Conservation (phyloP, 495 filamentous ascomycete species). For the Daldinia vernicosa region DNA sequence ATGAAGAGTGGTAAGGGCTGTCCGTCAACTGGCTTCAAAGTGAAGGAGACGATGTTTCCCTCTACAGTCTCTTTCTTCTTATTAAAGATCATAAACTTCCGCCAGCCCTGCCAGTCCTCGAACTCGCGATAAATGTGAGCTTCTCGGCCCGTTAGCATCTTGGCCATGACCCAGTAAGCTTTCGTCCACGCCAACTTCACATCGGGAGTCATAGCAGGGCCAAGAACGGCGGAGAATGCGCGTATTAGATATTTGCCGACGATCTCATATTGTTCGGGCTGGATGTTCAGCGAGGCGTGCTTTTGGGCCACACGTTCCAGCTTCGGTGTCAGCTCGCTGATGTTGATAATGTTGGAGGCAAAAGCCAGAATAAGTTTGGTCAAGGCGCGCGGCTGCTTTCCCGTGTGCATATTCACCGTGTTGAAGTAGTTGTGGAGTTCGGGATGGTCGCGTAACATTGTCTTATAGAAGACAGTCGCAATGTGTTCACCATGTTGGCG, state of each 20-base stretch:
- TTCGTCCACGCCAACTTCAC: slow-evolving; percentile 69
- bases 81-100: slow-evolving; percentile 67
- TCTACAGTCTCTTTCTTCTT: slow-evolving; percentile 69
- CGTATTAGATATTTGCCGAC: slow-evolving; percentile 73
- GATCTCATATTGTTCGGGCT: slow-evolving; percentile 73
- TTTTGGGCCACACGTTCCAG: slow-evolving; percentile 78
- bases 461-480: slow-evolving; percentile 72
- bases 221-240: slow-evolving; percentile 73
- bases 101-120: slow-evolving; percentile 69
- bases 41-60: slow-evolving; percentile 66
- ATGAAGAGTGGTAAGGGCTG: slow-evolving; percentile 66
- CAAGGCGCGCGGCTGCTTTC: slow-evolving; percentile 71
- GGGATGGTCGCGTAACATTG: slow-evolving; percentile 70
- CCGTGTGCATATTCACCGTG: slow-evolving; percentile 71
- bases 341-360: slow-evolving; percentile 74
- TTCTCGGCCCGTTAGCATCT: slow-evolving; percentile 72
- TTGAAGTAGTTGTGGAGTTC: slow-evolving; percentile 75
- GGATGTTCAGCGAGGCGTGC: slow-evolving; percentile 75
- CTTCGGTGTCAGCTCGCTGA: slow-evolving; percentile 68
- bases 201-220: slow-evolving; percentile 70
- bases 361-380: slow-evolving; percentile 73
- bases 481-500: slow-evolving; percentile 71
- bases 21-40: slow-evolving; percentile 69
- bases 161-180: slow-evolving; percentile 70
- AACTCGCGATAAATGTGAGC: slow-evolving; percentile 65